A percentile compares a stretch with the other conserved stretches of the same genome.
phyloP scores from a whole-genome alignment of 441 rosid genomes.

The Arabidopsis lyrata region DNA sequence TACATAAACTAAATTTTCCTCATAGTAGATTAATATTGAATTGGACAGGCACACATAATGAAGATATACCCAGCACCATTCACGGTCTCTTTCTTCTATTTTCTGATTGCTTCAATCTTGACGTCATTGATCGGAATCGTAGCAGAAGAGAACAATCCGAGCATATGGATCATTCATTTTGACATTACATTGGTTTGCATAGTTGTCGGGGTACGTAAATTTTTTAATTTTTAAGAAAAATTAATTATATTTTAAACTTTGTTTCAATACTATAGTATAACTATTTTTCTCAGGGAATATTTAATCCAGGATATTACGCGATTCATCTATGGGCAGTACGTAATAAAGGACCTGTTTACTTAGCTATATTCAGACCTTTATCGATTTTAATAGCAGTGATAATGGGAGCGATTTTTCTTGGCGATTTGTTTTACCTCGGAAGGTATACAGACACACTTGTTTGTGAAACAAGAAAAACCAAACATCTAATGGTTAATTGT shows the following conservation, averaged over 20 bases:
- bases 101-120: constrained; percentile 32
- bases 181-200: constrained; percentile 39
- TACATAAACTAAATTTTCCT: too few relatives aligned
- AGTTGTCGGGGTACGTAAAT: neutral
- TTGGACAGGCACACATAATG: constrained; percentile 47
- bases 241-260: neutral
- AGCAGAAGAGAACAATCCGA: constrained; percentile 41
- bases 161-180: constrained; percentile 47
- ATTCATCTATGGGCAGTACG: constrained; percentile 49
- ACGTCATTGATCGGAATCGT: constrained; percentile 35
- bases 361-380: constrained; percentile 53
- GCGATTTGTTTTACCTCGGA: constrained; percentile 53
- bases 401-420: constrained; percentile 49
- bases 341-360: constrained; percentile 48
- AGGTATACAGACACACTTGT: constrained; percentile 17
- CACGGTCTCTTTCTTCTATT: constrained; percentile 30
- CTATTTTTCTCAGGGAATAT: constrained; percentile 13
- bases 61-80: constrained; percentile 46
- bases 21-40: neutral
- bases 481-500: neutral
- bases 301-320: constrained; percentile 27
- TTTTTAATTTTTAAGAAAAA: neutral
- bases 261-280: neutral
- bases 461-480: neutral
- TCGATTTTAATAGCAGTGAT: constrained; percentile 51